Percentiles rank a stretch among this genome's conserved stretches.
phyloP scores from a whole-genome alignment of 2,329 filamentous ascomycete genomes.

The Monosporascus ibericus region DNA sequence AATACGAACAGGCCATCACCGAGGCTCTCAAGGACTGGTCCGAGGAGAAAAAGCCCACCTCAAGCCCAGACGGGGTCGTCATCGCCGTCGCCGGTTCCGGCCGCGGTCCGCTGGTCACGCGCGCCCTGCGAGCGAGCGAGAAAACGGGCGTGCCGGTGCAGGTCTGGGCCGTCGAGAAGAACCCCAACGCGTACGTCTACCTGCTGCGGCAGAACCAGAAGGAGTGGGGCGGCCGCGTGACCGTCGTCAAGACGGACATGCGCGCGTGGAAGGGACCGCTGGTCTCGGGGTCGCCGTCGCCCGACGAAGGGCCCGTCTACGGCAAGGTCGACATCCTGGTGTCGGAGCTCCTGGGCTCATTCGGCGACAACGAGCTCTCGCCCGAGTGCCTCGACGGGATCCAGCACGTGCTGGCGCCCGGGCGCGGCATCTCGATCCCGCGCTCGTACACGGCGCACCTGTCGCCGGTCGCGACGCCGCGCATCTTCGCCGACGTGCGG shows the following conservation, averaged over 20 bases:
- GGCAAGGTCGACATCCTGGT: slow-evolving; percentile 85
- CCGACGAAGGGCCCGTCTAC: slow-evolving; percentile 38
- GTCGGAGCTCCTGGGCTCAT: slow-evolving; percentile 89
- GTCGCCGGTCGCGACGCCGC: slow-evolving; percentile 85
- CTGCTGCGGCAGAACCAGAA: slow-evolving; percentile 78
- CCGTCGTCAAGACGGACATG: slow-evolving; percentile 95
- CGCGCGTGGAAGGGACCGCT: slow-evolving; percentile 85
- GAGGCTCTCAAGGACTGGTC: slow-evolving; percentile 79
- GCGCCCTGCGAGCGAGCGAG: slow-evolving; percentile 75
- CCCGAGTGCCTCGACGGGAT: slow-evolving; percentile 96
- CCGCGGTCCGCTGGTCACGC: slow-evolving; percentile 83
- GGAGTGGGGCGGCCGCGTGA: slow-evolving; percentile 75
- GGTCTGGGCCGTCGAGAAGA: slow-evolving; percentile 94
- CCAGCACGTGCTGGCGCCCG: slow-evolving; percentile 73
- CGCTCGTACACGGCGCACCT: slow-evolving; percentile 89
- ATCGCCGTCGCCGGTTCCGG: slow-evolving; percentile 92
- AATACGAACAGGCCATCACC: slow-evolving; percentile 82
- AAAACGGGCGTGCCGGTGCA: slow-evolving; percentile 71
- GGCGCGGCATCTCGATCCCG: slow-evolving; percentile 87
- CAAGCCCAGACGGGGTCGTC: slow-evolving; percentile 63
- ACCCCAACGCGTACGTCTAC: slow-evolving; percentile 93
- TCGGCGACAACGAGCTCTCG: slow-evolving; percentile 93
- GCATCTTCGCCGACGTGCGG: slow-evolving; percentile 74
- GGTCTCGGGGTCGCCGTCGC: slow-evolving; percentile 33
- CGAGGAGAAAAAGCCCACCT: slow-evolving; percentile 64